Conservation (phyloP, 768 basidiomycete genomes). For the Psilocybe cubensis region DNA sequence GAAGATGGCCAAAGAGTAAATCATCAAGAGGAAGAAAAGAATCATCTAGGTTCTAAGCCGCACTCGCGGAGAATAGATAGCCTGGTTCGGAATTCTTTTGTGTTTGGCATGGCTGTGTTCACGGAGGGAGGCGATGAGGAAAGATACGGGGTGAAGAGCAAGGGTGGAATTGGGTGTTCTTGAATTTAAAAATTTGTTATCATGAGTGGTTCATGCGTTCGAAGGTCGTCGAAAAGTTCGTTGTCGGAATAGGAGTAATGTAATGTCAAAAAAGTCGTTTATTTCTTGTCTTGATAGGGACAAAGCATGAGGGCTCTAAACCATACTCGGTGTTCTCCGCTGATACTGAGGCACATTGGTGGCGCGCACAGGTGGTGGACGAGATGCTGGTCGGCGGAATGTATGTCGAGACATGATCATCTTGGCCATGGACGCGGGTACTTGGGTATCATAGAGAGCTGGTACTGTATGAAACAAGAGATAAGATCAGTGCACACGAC, state of each 20-base stretch:
- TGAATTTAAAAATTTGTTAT: neutral
- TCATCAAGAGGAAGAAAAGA: constrained; percentile 2
- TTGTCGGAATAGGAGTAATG: constrained; percentile 1
- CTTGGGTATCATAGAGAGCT: constrained; percentile 33
- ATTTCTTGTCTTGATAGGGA: neutral
- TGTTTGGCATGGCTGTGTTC: neutral
- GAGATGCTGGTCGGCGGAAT: constrained; percentile 31
- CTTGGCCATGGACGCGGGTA: constrained; percentile 40
- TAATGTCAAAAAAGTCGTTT: neutral
- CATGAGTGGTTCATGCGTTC: constrained; percentile 5
- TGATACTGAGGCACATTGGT: constrained; percentile 28
- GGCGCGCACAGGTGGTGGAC: constrained; percentile 32
- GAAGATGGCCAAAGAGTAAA: neutral
- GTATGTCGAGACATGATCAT: constrained; percentile 44
- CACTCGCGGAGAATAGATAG: constrained; percentile 5
- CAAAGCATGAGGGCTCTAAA: constrained; percentile 12
- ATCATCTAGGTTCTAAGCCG: constrained; percentile 7
- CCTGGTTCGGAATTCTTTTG: neutral
- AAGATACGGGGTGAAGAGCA: neutral
- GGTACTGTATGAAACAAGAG: constrained; percentile 23
- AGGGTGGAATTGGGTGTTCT: too few species aligned
- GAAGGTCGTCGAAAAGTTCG: neutral
- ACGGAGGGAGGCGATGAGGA: neutral
- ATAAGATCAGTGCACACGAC: constrained; percentile 1
- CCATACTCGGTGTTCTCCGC: constrained; percentile 26